Conservation (phyloP, 768 basidiomycete species). For the Russula lepida region DNA sequence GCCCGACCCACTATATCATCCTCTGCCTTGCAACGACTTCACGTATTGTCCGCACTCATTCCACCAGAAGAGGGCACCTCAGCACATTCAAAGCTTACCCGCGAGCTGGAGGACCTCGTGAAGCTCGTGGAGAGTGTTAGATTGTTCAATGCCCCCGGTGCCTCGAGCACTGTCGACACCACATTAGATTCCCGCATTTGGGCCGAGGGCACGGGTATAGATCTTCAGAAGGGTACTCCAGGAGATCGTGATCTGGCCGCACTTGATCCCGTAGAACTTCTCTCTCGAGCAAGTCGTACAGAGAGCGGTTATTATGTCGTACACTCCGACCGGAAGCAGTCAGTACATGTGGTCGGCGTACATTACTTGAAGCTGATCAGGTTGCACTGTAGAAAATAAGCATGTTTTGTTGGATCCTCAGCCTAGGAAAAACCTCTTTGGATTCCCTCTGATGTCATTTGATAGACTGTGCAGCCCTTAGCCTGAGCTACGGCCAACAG, state of each 20-base stretch:
- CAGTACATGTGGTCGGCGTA: background rate
- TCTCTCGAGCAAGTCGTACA: conserved; percentile 45
- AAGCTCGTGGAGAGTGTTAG: conserved; percentile 77
- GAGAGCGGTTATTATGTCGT: conserved; percentile 54
- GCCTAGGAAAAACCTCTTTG: too few relatives aligned
- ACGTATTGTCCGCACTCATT: conserved; percentile 63
- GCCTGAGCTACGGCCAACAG: background rate
- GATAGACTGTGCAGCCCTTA: background rate
- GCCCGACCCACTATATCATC: conserved; percentile 55
- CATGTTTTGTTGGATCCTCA: conserved; percentile 22
- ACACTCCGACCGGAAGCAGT: conserved; percentile 32
- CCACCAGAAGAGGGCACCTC: conserved; percentile 53
- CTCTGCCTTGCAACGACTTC: conserved; percentile 51
- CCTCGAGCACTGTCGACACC: conserved; percentile 8
- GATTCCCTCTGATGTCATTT: background rate
- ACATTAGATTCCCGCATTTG: conserved; percentile 35
- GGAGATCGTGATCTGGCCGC: conserved; percentile 20
- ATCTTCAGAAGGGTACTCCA: conserved; percentile 18
- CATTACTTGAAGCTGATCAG: background rate
- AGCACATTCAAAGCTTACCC: conserved; percentile 43
- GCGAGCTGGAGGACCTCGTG: conserved; percentile 62
- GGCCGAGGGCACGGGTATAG: conserved; percentile 33
- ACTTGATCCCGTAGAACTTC: conserved; percentile 37
- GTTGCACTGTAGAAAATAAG: background rate
- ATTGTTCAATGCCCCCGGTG: conserved; percentile 37